These are phyloP conservation scores for Holtermannia corniformis DNA, from an alignment of 768 basidiomycete genomes.

Conservation along the genomic window DNA sequence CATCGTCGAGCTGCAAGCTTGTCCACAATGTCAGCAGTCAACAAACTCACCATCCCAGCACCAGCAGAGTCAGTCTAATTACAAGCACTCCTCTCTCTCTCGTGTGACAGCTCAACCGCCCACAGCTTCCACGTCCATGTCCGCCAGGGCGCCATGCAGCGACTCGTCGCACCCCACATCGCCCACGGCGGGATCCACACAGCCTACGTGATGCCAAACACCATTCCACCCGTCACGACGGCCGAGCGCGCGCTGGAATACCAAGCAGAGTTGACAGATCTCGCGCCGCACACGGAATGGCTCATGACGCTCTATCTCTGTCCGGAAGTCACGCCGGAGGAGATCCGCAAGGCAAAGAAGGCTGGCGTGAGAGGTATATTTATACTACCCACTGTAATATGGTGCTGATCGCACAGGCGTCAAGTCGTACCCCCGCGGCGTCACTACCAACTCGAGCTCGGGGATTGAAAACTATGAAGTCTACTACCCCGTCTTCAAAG, in stretches of 20 bases:
- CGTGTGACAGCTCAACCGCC: not conserved
- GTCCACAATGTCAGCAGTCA: slow-evolving; percentile 4
- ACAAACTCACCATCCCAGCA: slow-evolving; percentile 27
- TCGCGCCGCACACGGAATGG: slow-evolving; percentile 72
- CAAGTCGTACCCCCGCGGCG: slow-evolving; percentile 93
- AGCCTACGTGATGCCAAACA: slow-evolving; percentile 98
- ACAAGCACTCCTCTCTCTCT: not conserved
- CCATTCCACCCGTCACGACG: slow-evolving; percentile 75
- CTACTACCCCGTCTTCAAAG: slow-evolving; percentile 86
- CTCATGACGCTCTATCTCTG: slow-evolving; percentile 96
- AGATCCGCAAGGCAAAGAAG: slow-evolving; percentile 74
- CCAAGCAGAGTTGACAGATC: slow-evolving; percentile 58
- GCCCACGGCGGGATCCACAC: slow-evolving; percentile 76
- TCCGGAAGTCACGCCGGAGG: slow-evolving; percentile 76
- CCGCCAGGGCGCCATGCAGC: slow-evolving; percentile 70
- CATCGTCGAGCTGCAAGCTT: too few relatives aligned
- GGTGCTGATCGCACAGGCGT: slow-evolving; percentile 49
- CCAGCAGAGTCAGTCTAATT: slow-evolving; percentile 34
- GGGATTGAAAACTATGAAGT: slow-evolving; percentile 92
- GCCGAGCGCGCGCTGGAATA: slow-evolving; percentile 74
- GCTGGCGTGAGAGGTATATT: slow-evolving; percentile 62
- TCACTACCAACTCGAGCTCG: slow-evolving; percentile 92
- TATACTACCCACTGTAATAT: not conserved
- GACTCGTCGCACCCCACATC: slow-evolving; percentile 83
- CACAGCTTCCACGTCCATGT: slow-evolving; percentile 84